Conservation (phyloP, 345 rosid genomes). For the Citrus cavaleriei region DNA sequence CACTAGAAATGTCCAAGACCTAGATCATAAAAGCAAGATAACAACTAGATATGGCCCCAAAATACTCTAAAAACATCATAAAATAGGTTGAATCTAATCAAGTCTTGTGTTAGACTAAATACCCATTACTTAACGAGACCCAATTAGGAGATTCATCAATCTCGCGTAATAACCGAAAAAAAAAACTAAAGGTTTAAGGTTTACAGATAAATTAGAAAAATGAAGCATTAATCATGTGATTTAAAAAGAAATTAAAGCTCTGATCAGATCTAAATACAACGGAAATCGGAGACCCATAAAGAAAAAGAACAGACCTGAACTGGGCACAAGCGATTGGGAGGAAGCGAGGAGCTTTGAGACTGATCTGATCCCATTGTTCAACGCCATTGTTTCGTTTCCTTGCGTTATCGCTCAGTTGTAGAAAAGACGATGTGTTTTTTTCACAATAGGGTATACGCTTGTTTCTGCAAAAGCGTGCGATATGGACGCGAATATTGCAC, state of each 20-base stretch:
- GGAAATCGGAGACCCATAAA: neutral
- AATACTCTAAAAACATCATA: neutral
- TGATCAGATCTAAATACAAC: conserved; percentile 7
- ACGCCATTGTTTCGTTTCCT: conserved; percentile 40
- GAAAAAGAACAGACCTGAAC: conserved; percentile 44
- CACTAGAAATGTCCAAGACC: neutral
- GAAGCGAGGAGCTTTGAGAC: conserved; percentile 60
- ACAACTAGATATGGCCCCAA: neutral
- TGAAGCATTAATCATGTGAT: neutral
- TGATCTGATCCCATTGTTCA: conserved; percentile 67
- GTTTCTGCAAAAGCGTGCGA: neutral
- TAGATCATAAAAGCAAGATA: neutral
- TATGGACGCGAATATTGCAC: neutral
- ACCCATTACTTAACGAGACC: neutral
- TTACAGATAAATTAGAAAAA: neutral
- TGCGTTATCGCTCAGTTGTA: neutral
- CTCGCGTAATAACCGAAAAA: neutral
- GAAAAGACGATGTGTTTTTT: neutral
- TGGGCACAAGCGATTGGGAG: conserved; percentile 47
- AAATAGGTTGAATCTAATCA: neutral
- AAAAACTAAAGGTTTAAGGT: neutral
- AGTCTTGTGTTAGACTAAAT: neutral
- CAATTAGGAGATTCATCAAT: neutral
- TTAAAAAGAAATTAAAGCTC: neutral
- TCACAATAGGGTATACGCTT: neutral